Evolutionary conservation across 2,329 filamentous ascomycete genomes (phyloP).

Genomic region (Penicillium sp.): DNA sequence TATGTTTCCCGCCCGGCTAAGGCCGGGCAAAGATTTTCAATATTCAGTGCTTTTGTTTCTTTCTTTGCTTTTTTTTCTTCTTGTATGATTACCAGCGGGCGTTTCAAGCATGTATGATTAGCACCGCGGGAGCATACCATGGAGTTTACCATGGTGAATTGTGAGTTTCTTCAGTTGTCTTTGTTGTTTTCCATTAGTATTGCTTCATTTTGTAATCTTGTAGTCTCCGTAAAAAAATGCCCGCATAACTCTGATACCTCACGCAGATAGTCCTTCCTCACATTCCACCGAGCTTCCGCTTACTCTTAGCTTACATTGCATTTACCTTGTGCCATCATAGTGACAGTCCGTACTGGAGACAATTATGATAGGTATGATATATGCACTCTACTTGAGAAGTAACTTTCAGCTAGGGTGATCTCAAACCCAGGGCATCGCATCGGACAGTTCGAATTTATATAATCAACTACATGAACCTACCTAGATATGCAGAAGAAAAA

Average conservation of each 20-base stretch:
- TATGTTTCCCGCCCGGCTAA: not conserved
- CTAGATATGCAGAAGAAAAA: too few relatives aligned
- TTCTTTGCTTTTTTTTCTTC: not conserved
- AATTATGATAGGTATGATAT: not conserved
- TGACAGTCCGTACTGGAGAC: not conserved
- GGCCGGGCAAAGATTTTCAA: not conserved
- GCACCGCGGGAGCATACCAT: constrained; percentile 3
- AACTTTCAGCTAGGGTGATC: not conserved
- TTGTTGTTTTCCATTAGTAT: not conserved
- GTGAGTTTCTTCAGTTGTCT: not conserved
- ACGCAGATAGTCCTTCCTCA: not conserved
- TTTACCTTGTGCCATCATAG: not conserved
- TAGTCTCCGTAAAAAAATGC: not conserved
- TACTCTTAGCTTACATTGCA: not conserved
- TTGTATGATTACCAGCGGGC: constrained; percentile 6
- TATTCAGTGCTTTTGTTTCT: not conserved
- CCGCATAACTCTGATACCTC: not conserved
- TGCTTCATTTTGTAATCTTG: not conserved
- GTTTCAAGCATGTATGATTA: constrained; percentile 10
- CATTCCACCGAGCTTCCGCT: not conserved
- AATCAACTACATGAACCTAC: not conserved
- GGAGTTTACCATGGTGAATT: constrained; percentile 4
- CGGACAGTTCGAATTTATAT: not conserved
- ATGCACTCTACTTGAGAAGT: not conserved
- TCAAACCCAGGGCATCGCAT: not conserved